Evolutionary conservation across 768 basidiomycete genomes (phyloP), one percentile per base, ranked within the genome.

Genomic region (Tricholoma furcatifolium): DNA sequence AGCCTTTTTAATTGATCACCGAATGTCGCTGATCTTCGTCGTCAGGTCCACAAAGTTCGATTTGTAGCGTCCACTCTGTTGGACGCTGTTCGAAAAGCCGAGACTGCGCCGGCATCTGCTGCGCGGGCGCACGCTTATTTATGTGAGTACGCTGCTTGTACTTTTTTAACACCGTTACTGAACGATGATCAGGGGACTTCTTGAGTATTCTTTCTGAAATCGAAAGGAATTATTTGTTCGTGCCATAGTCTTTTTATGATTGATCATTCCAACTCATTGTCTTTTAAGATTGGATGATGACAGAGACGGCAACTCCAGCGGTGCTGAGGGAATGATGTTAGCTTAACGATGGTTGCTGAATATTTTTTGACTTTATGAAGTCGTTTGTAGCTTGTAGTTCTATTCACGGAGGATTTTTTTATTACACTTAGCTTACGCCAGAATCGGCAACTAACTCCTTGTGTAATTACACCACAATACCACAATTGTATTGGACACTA

Each of bases 61-160:
- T 95, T 93, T 66, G 91, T 95, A 34, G 93, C 93, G 14, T 94
- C 91, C 11, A 93, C 91, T 2, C 72, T 96, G 47, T 75, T 95
- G 54, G 92, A 94, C 64, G 83, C 89, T 15, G 87, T 95, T 31
- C 78, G 85, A 45, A 87, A 88, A 69, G 88, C 84, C 43, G 88
- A 90, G 63, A 88, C 83, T 6, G 85, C 87, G 12, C 88, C 88
- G 51, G 87, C 81, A 6, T 88, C 84, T 40, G 90, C 90, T 40
- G 88, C 89, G 38, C 81, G 91, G 34, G 93, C 93, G 3, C 89
- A 94, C 62, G 87, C 84, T 31, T 93, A 91, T 69, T 79, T 94
- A 51, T 92, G 90, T 91, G 64, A 68, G 88, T 71, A 24, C 50
- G 40, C 45, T 46, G 32, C 51, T 8, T 24, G 17, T 43, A 18